Conservation (phyloP, 306 rosid genomes). For the Styphnolobium japonicum region DNA sequence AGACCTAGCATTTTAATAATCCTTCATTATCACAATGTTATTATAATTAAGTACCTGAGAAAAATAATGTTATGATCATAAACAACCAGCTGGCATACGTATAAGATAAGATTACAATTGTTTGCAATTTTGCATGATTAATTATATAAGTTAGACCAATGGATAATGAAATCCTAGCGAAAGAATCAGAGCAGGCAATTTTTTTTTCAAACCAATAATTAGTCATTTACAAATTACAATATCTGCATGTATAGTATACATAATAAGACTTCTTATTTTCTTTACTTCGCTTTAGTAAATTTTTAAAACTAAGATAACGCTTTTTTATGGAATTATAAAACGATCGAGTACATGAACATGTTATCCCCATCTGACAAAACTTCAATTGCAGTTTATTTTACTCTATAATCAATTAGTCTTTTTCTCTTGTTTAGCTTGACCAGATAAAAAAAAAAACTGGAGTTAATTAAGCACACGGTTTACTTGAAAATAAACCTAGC, state of each 20-base stretch:
- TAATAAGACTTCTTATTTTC: background rate
- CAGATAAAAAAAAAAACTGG: too few species aligned
- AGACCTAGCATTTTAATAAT: slow-evolving; percentile 23
- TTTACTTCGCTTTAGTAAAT: background rate
- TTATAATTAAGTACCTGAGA: background rate
- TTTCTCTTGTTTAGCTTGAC: too few species aligned
- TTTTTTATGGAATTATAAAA: background rate
- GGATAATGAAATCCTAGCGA: slow-evolving; percentile 22
- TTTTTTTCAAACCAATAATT: background rate
- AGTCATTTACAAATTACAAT: background rate
- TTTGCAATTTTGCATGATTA: slow-evolving; percentile 4
- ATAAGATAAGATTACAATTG: slow-evolving; percentile 21
- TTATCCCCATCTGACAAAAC: too few species aligned
- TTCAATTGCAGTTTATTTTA: too few species aligned
- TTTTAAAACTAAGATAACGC: background rate
- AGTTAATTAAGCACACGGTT: too few species aligned
- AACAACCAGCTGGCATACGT: slow-evolving; percentile 28
- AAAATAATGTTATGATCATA: background rate
- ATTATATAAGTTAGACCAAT: slow-evolving; percentile 11
- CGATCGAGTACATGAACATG: background rate
- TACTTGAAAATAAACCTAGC: too few species aligned
- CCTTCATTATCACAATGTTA: background rate
- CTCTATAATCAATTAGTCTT: too few species aligned
- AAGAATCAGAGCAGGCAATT: background rate
- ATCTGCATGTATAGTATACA: background rate